Conservation (phyloP, 1,284 basidiomycete species). For the Rhodotorula mucilaginosa region DNA sequence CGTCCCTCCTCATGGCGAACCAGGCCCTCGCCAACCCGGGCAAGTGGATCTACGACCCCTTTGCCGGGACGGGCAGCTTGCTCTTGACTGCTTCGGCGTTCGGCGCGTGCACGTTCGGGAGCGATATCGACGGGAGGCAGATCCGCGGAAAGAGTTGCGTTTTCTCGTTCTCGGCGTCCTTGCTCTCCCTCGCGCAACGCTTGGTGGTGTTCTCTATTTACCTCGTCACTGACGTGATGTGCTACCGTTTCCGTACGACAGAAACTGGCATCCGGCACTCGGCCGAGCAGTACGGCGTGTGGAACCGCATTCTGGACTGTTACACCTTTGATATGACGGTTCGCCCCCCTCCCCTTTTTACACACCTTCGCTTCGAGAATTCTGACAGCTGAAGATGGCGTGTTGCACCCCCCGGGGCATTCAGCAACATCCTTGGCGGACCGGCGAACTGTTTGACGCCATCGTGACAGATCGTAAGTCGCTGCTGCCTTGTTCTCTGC, state of each 20-base stretch:
- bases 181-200: background rate
- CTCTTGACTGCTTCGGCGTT: conserved; percentile 78
- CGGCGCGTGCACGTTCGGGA: conserved; percentile 82
- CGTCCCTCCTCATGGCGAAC: conserved; percentile 92
- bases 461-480: conserved; percentile 78
- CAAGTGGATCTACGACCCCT: conserved; percentile 92
- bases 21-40: conserved; percentile 86
- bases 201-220: background rate
- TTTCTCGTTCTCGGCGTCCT: background rate
- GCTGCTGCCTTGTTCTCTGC: too few species aligned
- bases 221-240: too few species aligned
- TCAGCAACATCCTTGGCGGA: conserved; percentile 72
- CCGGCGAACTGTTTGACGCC: conserved; percentile 85
- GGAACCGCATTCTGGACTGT: conserved; percentile 73
- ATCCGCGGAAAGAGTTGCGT: conserved; percentile 83
- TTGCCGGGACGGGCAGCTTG: conserved; percentile 93
- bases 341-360: too few species aligned
- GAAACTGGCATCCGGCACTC: conserved; percentile 67
- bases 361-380: background rate
- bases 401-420: too few species aligned
- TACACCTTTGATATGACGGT: conserved; percentile 83
- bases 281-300: conserved; percentile 80
- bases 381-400: background rate
- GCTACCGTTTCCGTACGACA: background rate
- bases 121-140: conserved; percentile 95